Conservation (phyloP, 495 filamentous ascomycete species). For the Achaetomiella virescens region DNA sequence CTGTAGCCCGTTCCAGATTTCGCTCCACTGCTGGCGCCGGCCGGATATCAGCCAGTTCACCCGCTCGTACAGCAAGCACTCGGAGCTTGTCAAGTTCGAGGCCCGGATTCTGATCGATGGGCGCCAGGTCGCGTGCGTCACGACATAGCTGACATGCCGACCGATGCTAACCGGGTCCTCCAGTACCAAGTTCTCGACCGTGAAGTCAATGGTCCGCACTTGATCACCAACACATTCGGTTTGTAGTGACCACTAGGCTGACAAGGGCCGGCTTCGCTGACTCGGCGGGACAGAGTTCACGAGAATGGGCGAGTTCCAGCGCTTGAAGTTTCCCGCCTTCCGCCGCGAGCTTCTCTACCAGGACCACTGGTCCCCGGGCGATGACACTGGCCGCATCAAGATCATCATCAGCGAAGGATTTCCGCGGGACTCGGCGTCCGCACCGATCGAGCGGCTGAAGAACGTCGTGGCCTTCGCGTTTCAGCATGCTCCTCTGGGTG, state of each 20-base stretch:
- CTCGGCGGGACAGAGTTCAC: conserved; percentile 47
- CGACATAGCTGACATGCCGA: background rate
- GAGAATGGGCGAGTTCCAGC: conserved; percentile 54
- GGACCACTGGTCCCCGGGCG: conserved; percentile 64
- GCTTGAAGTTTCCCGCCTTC: conserved; percentile 67
- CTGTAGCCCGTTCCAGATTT: conserved; percentile 62
- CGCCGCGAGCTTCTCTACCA: conserved; percentile 65
- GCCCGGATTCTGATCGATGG: conserved; percentile 69
- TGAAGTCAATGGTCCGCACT: conserved; percentile 53
- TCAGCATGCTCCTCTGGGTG: conserved; percentile 78
- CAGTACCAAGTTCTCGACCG: conserved; percentile 52
- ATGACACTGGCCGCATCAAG: conserved; percentile 67
- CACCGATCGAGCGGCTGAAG: conserved; percentile 62
- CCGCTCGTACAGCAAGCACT: conserved; percentile 53
- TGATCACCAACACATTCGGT: conserved; percentile 49
- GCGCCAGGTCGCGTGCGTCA: conserved; percentile 53
- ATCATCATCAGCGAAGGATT: conserved; percentile 75
- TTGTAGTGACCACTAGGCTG: background rate
- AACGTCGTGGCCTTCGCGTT: conserved; percentile 77
- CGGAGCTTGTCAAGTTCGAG: conserved; percentile 59
- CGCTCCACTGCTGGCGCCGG: conserved; percentile 74
- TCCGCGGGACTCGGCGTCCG: conserved; percentile 39
- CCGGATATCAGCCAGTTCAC: conserved; percentile 58
- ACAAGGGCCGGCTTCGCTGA: background rate
- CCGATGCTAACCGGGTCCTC: conserved; percentile 4